Conservation (phyloP, 1,139 yeast genomes). For the Yamadazyma sp. region DNA sequence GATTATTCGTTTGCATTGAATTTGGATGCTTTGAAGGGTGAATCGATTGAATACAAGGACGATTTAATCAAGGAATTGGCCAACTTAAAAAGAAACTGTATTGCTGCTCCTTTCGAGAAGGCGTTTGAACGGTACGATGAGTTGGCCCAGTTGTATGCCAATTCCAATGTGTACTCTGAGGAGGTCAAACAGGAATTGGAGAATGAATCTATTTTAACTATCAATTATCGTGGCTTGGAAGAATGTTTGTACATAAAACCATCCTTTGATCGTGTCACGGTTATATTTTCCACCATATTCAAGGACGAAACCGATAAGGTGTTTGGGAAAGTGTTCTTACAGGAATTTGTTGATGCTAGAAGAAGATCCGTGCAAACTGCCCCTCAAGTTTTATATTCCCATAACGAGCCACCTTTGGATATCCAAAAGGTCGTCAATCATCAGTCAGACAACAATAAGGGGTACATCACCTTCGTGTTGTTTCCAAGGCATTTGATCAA, state of each 20-base stretch:
- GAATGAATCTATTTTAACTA: conserved; percentile 63
- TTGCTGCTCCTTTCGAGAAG: conserved; percentile 90
- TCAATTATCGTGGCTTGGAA: conserved; percentile 82
- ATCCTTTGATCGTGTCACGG: conserved; percentile 94
- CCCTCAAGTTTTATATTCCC: conserved; percentile 93
- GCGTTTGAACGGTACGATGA: conserved; percentile 81
- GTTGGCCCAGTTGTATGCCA: conserved; percentile 56
- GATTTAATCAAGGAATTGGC: conserved; percentile 65
- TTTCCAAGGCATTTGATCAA: conserved; percentile 72
- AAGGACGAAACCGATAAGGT: conserved; percentile 96
- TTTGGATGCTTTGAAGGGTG: conserved; percentile 42
- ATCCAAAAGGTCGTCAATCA: conserved; percentile 44
- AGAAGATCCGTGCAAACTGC: conserved; percentile 96
- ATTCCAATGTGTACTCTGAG: conserved; percentile 49
- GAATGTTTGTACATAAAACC: conserved; percentile 92
- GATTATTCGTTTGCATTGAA: conserved; percentile 77
- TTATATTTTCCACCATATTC: conserved; percentile 89
- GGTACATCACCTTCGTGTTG: conserved; percentile 75
- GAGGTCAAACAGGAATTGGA: conserved; percentile 47
- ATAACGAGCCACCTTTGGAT: conserved; percentile 91
- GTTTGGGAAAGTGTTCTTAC: conserved; percentile 92
- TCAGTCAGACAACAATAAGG: conserved; percentile 50
- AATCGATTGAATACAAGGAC: conserved; percentile 44
- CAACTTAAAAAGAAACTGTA: conserved; percentile 76
- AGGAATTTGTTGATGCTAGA: conserved; percentile 95